A percentile compares a stretch with the other conserved stretches of the same genome.
Conservation (phyloP, 83 land plant genomes). For the Picea engelmannii region DNA sequence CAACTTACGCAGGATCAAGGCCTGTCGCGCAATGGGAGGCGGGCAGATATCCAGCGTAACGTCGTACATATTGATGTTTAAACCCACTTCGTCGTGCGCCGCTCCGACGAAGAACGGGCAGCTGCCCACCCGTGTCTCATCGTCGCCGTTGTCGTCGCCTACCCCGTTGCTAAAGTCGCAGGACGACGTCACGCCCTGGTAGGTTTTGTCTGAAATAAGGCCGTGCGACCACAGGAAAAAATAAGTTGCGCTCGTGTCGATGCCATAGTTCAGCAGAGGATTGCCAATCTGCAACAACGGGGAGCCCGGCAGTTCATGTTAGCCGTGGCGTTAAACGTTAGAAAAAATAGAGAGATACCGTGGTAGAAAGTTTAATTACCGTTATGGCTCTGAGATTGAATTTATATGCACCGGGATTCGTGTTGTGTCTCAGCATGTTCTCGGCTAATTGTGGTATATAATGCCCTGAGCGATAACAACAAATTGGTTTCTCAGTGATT, state of each 20-base stretch:
- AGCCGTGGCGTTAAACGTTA: too few relatives aligned
- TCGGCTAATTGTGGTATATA: conserved; percentile 53
- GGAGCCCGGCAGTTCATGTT: background rate
- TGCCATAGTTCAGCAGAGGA: conserved; percentile 30
- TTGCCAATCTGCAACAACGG: conserved; percentile 25
- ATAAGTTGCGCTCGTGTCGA: conserved; percentile 32
- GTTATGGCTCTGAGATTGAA: conserved; percentile 50
- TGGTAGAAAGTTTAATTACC: conserved; percentile 18
- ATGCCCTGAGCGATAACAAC: conserved; percentile 35
- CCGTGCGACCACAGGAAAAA: conserved; percentile 42
- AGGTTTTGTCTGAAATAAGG: conserved; percentile 29
- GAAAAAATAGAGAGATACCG: too few relatives aligned
- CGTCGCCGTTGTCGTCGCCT: background rate
- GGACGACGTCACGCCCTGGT: conserved; percentile 14
- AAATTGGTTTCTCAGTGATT: background rate
- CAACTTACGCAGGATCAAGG: conserved; percentile 20
- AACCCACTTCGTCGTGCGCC: conserved; percentile 8
- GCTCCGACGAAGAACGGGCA: conserved; percentile 18
- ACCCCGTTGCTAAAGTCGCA: conserved; percentile 30
- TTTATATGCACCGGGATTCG: background rate
- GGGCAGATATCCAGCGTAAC: conserved; percentile 31
- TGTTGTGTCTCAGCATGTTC: conserved; percentile 29
- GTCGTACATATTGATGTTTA: conserved; percentile 27
- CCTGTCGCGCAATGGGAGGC: conserved; percentile 30
- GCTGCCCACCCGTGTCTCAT: background rate